Base-by-base conservation (phyloP, 1,284 basidiomycete genomes). In the Trichosporon inkin region DNA sequence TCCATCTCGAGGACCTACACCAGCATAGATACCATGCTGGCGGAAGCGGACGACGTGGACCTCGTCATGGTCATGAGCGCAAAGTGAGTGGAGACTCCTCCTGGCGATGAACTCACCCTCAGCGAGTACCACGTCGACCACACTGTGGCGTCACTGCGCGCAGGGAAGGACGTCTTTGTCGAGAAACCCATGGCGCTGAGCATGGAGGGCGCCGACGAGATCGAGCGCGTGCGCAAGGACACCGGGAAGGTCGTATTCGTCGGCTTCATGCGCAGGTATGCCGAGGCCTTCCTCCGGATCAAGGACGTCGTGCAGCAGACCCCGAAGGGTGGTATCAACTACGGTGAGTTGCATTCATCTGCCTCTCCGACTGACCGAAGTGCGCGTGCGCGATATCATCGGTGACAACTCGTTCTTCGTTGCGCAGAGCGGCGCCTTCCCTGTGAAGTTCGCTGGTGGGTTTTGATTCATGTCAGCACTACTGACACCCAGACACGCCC, bases 261-360 rank as follows among this genome's bases (percentile, higher is more conserved):
- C 7, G 79, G 78, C 6, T 78, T 77, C 60, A 80, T 80, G 78
- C 66, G 79, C 36, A 67, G 79, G 10, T 80, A 78, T 57, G 76
- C 79, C 1, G 62, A 67, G 2, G 79, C 79, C 2, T 78, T 75
- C 53, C 51, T 69, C 32, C 65, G 71, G 11, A 69, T 78, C 44
- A 76, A 75, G 57, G 62, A 74, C 39, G 59, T 73, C 13, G 63
- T 78, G 10, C 39, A 60, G 54, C 65, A 24, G 11, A 38, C 49
- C 19, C 51, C 38, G 2, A 40, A 34, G 49, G 53, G 36, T 1
- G 40, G 19, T 3, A 61, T 64, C 39, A 35, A 53, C 6, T 64
- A 64, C 36, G 62, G 62, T 63, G 37, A 3, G 55, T 40, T 35
- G 22, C n/a, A 10, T 13, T 13, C 10, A 3, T 13, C 24, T 6